Evolutionary conservation across 495 filamentous ascomycete genomes (phyloP), one percentile per base, ranked within the genome.

Genomic region (Cenococcum geophilum): DNA sequence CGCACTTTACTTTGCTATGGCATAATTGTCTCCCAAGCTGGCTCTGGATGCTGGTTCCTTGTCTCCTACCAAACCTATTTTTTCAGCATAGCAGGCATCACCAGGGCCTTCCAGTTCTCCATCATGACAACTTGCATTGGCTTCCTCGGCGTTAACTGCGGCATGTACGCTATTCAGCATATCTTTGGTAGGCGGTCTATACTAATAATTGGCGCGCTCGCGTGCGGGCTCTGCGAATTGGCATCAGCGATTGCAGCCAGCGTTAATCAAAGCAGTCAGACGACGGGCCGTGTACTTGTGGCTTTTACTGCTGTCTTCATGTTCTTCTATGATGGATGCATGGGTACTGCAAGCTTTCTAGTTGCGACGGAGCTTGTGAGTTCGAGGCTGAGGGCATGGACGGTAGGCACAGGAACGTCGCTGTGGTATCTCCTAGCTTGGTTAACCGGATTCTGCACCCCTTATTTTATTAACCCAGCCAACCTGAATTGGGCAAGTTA

Each of bases 1-100:
- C 86, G 89, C n/a, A 92, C 88, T 1, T 68, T 76, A 14, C 60
- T 82, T 18, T 75, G 77, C 14, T 75, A 83, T 32, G 75, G 75
- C 23, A 78, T 76, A 25, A 72, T 86, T 18, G 77, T 55, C 49
- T 60, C 48, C 32, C 64, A 67, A 21, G 56, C 64, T 1, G 60
- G 34, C 1, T 60, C 55, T 20, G 64, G 56, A 14, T 43, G 52
- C 1, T 59, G 60, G 55, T 62, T 67, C 56, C 21, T 63, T 11
- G 63, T 84, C 56, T 21, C 78, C 0, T 86, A 84, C 66, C 78
- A 78, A 0, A 67, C 60, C 12, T 67, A 63, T 25, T 67, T 63
- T 43, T 48, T 67, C 55, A 54, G 16, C 37, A 60, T 63, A 21
- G 60, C 60, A 1, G 64, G 60, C 4, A 54, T 67, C 37, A 51